Conservation (phyloP, 2,329 filamentous ascomycete species). For the Diaporthe caulivora region DNA sequence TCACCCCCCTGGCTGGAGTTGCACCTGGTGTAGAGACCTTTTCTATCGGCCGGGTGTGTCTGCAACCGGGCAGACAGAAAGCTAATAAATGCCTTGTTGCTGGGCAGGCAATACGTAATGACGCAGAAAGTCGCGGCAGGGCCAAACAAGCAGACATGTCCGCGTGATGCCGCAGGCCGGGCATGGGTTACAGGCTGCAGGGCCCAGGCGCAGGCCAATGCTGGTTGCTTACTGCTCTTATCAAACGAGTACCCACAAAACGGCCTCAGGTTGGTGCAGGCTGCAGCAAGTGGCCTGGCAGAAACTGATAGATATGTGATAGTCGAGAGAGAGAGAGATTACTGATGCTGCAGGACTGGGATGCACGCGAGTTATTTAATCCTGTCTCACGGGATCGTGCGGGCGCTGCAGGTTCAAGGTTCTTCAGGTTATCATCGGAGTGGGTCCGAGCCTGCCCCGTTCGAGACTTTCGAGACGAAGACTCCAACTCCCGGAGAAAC, state of each 20-base stretch:
- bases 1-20: conserved; percentile 1
- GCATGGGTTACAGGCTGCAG: not conserved
- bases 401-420: not conserved
- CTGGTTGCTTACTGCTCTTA: not conserved
- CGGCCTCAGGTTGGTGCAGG: conserved; percentile 9
- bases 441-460: conserved; percentile 6
- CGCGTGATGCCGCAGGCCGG: conserved; percentile 17
- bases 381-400: conserved; percentile 3
- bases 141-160: not conserved
- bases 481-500: not conserved
- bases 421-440: conserved; percentile 19
- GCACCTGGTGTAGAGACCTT: not conserved
- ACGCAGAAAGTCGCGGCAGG: conserved; percentile 8
- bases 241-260: conserved; percentile 10
- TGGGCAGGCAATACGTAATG: conserved; percentile 28
- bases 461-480: not conserved
- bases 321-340: not conserved
- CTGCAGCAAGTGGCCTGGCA: not conserved
- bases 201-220: conserved; percentile 1
- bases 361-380: conserved; percentile 9
- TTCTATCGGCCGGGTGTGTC: conserved; percentile 20
- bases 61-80: not conserved
- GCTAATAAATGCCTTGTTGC: not conserved
- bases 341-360: not conserved
- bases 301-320: not conserved